Evolutionary conservation across 2,329 filamentous ascomycete species (phyloP), one percentile per base, ranked within the genome.

Genomic region (Penicillium sp.): DNA sequence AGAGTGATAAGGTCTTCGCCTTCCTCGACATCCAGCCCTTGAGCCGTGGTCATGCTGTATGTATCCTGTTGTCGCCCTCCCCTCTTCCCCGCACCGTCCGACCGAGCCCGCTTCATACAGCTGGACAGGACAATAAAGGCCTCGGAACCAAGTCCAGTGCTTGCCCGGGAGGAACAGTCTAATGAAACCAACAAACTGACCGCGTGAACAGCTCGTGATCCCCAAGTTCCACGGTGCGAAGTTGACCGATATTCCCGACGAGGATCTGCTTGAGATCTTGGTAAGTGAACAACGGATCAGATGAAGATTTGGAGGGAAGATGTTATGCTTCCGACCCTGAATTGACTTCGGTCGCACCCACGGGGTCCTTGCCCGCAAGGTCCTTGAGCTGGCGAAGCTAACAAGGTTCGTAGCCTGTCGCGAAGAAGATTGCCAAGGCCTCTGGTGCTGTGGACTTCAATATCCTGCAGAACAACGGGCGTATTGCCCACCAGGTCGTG

Each of bases 1-100:
- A 99, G 79, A 94, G 85, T 67, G 90, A 96, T 36, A 96, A 93
- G 79, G 90, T 93, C 43, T 82, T 96, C 59, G 94, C 94, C 9
- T 99, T 99, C 75, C 88, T 99, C 63, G 94, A 99, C 75, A 97
- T 99, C 77, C 88, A 91, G 62, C 94, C 94, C 4, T 79, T 97
- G 21, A 91, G 88, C 75, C 84, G 84, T 70, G 94, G 94, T 53
- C 94, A 99, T 71, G 90, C 92, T 62, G 93, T 97, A 81, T 67
- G 86, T 75, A 31, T 3, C 45, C 22, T 46, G 31, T 16, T 21
- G 34, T 49, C 38, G 14, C 7, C 39, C 27, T 13, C 40, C 36
- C 47, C 52, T 32, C 47, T 55, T 64, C 59, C 60, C 64, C 62
- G 60, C 62, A 65, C 55, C 45, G 16, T 44, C 27, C 7, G 32